A percentile compares a stretch with the other conserved stretches of the same genome.
These are phyloP conservation scores for Penicillium sp. DNA, from an alignment of 2,329 filamentous ascomycete species.

Conservation along the genomic window DNA sequence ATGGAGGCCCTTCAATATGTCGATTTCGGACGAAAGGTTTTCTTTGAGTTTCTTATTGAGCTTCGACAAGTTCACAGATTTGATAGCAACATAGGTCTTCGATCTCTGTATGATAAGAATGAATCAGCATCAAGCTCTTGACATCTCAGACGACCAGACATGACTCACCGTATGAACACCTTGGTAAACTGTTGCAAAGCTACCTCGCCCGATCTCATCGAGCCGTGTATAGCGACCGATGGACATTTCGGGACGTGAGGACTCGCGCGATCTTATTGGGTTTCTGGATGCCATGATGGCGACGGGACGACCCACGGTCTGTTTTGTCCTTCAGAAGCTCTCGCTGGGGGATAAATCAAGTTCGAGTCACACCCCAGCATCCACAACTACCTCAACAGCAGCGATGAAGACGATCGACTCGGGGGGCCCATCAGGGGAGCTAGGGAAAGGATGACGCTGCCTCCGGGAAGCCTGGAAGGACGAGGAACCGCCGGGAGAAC, in stretches of 20 bases:
- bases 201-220: constrained; percentile 92
- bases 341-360: constrained; percentile 6
- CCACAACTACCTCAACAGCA: constrained; percentile 40
- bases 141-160: not conserved
- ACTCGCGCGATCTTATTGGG: constrained; percentile 42
- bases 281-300: constrained; percentile 48
- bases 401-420: constrained; percentile 23
- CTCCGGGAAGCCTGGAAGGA: constrained; percentile 15
- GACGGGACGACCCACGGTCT: constrained; percentile 18
- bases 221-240: constrained; percentile 79
- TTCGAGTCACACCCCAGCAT: constrained; percentile 28
- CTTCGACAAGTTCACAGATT: constrained; percentile 87
- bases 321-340: constrained; percentile 17
- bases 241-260: constrained; percentile 36
- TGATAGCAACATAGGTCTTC: constrained; percentile 85
- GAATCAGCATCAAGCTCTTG: constrained; percentile 13
- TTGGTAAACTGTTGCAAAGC: constrained; percentile 93
- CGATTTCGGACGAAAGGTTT: constrained; percentile 91
- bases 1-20: constrained; percentile 88
- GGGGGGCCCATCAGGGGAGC: constrained; percentile 37
- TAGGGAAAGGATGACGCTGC: constrained; percentile 16
- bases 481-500: constrained; percentile 17
- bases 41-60: constrained; percentile 95
- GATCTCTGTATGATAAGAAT: constrained; percentile 59
- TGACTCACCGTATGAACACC: constrained; percentile 75